phyloP scores from a whole-genome alignment of 192 early-diverging fungal genomes.

The Coemansia sp. region DNA sequence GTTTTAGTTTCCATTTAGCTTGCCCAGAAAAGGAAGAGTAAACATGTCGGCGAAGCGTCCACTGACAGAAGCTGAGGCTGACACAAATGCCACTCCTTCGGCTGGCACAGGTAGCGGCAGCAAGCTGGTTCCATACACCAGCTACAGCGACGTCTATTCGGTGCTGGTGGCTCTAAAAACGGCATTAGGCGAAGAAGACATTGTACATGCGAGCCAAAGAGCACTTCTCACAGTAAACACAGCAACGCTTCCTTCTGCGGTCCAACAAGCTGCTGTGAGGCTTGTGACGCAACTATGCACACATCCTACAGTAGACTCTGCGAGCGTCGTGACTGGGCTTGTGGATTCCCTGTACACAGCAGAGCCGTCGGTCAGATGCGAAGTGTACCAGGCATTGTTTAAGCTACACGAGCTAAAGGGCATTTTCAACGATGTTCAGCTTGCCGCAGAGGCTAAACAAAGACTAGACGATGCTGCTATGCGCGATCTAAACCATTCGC shows the following conservation, averaged over 20 bases:
- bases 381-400: slow-evolving; percentile 42
- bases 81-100: background rate
- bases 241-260: slow-evolving; percentile 4
- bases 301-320: slow-evolving; percentile 33
- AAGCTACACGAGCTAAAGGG: slow-evolving; percentile 39
- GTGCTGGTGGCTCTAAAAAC: slow-evolving; percentile 23
- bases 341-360: slow-evolving; percentile 14
- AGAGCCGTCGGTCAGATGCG: slow-evolving; percentile 36
- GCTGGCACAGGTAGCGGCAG: background rate
- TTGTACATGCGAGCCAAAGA: slow-evolving; percentile 10
- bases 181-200: slow-evolving; percentile 5
- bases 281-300: slow-evolving; percentile 31
- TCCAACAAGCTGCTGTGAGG: slow-evolving; percentile 41
- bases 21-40: background rate
- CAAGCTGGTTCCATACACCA: slow-evolving; percentile 24
- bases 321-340: background rate
- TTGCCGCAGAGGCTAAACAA: slow-evolving; percentile 1
- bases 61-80: slow-evolving; percentile 17
- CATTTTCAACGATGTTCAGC: slow-evolving; percentile 3
- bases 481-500: slow-evolving; percentile 39
- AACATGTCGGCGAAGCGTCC: slow-evolving; percentile 20
- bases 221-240: slow-evolving; percentile 17
- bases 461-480: slow-evolving; percentile 14
- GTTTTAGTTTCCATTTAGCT: background rate
- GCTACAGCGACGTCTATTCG: slow-evolving; percentile 37